These are phyloP conservation scores for Tuber calosporum DNA, from an alignment of 495 filamentous ascomycete genomes.

Conservation along the genomic window DNA sequence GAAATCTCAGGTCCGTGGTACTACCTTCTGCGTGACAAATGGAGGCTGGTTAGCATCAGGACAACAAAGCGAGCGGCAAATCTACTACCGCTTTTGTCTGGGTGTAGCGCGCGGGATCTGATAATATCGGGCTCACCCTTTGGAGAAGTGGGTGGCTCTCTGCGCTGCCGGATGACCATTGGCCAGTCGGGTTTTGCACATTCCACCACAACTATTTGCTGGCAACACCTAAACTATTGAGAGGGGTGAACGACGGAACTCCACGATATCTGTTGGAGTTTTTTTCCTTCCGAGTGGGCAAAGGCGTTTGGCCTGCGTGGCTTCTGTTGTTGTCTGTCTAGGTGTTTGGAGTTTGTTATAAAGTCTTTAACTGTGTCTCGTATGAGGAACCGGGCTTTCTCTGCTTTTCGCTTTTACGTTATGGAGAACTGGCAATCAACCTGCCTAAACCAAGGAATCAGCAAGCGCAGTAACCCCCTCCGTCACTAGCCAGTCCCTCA, in stretches of 20 bases:
- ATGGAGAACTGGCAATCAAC: not conserved
- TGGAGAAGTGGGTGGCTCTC: not conserved
- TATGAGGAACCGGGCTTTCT: not conserved
- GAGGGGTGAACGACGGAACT: not conserved
- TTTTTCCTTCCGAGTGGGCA: not conserved
- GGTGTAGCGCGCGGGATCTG: not conserved
- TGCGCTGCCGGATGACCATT: not conserved
- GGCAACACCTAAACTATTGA: not conserved
- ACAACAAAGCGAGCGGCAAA: not conserved
- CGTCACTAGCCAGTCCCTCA: not conserved
- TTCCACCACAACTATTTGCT: constrained; percentile 1
- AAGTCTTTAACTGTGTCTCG: not conserved
- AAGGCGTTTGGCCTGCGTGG: not conserved
- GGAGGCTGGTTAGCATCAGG: not conserved
- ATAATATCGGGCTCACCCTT: not conserved
- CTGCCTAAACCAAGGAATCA: not conserved
- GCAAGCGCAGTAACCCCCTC: not conserved
- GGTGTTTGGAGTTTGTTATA: not conserved
- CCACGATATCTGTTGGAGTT: not conserved
- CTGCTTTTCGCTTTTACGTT: not conserved
- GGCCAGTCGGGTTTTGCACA: not conserved
- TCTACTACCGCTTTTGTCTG: not conserved
- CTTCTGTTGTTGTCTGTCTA: not conserved
- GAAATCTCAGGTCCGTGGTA: not conserved
- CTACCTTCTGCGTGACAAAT: not conserved